Percentiles rank a stretch among this genome's conserved stretches.
These are phyloP conservation scores for Aspergillus ochraceus DNA, from an alignment of 2,329 filamentous ascomycete genomes.

Conservation along the genomic window DNA sequence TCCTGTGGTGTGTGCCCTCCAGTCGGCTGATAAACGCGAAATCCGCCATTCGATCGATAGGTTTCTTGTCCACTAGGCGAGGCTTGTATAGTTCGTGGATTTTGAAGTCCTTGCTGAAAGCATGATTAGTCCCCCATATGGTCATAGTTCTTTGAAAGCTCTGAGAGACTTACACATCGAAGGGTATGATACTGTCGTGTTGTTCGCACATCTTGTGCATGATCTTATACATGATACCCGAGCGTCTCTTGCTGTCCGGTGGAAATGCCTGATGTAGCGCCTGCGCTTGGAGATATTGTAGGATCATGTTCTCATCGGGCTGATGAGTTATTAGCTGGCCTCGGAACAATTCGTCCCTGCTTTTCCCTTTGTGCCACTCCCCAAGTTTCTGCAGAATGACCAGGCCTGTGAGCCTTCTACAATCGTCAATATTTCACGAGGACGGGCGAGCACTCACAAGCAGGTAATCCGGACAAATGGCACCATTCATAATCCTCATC, in stretches of 20 bases:
- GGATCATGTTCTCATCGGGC: not conserved
- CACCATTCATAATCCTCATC: not conserved
- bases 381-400: not conserved
- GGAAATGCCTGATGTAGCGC: not conserved
- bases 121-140: not conserved
- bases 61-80: not conserved
- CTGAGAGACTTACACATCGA: not conserved
- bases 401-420: not conserved
- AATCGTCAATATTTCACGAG: not conserved
- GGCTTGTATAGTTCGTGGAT: not conserved
- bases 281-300: not conserved
- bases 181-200: not conserved
- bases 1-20: not conserved
- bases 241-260: not conserved
- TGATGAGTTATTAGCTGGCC: not conserved
- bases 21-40: not conserved
- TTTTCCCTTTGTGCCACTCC: not conserved
- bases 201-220: not conserved
- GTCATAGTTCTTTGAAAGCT: no score
- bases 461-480: not conserved
- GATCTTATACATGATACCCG: not conserved
- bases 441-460: not conserved
- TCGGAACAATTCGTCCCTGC: not conserved
- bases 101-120: not conserved
- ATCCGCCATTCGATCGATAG: not conserved